A percentile compares a stretch with the other conserved stretches of the same genome.
Evolutionary conservation across 352 stramenopile genomes (phyloP).

Genomic region (Plasmopara muralis): DNA sequence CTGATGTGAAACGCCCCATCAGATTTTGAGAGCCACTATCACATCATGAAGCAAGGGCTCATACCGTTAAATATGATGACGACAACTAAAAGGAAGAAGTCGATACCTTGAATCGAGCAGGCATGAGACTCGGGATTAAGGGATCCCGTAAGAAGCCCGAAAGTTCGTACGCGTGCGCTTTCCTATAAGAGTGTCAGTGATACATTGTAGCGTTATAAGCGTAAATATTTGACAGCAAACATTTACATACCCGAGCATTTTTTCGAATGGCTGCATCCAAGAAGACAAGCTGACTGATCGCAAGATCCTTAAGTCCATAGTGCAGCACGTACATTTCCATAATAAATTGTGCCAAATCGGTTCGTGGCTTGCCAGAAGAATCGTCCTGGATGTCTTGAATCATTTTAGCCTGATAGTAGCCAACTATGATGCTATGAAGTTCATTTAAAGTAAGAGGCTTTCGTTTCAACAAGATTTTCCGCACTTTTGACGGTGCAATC

Average conservation of each 20-base stretch:
- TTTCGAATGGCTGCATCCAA: constrained; percentile 70
- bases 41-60: too few species aligned
- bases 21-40: too few species aligned
- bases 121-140: constrained; percentile 71
- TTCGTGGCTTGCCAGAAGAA: constrained; percentile 39
- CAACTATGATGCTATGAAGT: too few species aligned
- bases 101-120: constrained; percentile 63
- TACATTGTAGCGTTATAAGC: too few species aligned
- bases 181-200: constrained; percentile 33
- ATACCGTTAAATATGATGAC: constrained; percentile 59
- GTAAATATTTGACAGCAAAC: too few species aligned
- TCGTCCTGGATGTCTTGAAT: constrained; percentile 74
- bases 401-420: constrained; percentile 11
- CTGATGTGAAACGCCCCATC: background rate
- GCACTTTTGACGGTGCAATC: constrained; percentile 59
- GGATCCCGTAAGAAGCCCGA: constrained; percentile 61
- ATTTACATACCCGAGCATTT: background rate
- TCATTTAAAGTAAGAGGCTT: too few species aligned
- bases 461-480: too few species aligned
- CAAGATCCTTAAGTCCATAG: constrained; percentile 72
- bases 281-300: constrained; percentile 74
- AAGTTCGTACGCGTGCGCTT: constrained; percentile 58
- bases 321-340: constrained; percentile 81
- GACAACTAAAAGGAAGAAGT: constrained; percentile 74
- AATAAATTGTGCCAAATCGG: constrained; percentile 69